Conservation (phyloP, 129 eudicot species). For the Artemisia annua region DNA sequence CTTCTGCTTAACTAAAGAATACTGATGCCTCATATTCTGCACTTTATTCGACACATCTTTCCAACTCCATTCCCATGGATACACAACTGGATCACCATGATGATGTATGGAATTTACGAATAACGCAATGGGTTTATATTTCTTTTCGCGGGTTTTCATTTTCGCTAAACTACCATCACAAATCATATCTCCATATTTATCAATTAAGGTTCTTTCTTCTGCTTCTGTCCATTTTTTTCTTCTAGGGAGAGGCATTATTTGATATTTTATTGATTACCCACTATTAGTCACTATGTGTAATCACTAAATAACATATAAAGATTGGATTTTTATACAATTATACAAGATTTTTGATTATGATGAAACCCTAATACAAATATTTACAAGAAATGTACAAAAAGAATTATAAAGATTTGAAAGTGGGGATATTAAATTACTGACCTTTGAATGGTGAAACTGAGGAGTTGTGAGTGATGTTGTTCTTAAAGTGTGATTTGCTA, state of each 20-base stretch:
- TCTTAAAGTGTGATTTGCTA: slow-evolving; percentile 3
- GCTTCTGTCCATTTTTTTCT: slow-evolving; percentile 96
- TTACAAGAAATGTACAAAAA: background rate
- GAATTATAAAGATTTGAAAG: background rate
- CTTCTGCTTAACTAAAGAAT: slow-evolving; percentile 89
- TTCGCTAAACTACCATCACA: slow-evolving; percentile 75
- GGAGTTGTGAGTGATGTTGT: slow-evolving; percentile 11
- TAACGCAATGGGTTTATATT: slow-evolving; percentile 75
- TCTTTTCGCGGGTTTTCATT: slow-evolving; percentile 94
- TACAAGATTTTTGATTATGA: background rate
- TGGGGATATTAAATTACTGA: slow-evolving; percentile 15
- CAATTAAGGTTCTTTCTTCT: slow-evolving; percentile 85
- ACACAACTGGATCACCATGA: slow-evolving; percentile 53
- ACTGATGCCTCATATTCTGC: slow-evolving; percentile 97
- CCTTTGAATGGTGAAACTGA: slow-evolving; percentile 21
- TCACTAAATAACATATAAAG: slow-evolving; percentile 31
- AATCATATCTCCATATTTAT: slow-evolving; percentile 76
- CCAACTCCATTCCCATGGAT: slow-evolving; percentile 99
- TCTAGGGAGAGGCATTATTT: slow-evolving; percentile 66
- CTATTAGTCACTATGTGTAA: slow-evolving; percentile 6
- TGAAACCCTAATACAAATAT: slow-evolving; percentile 18
- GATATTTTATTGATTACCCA: too few relatives aligned
- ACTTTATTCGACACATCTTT: slow-evolving; percentile 90
- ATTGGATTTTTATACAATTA: background rate
- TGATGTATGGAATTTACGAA: slow-evolving; percentile 78